These are phyloP conservation scores for Cutaneotrichosporon mucoides DNA, from an alignment of 1,284 basidiomycete genomes.

Conservation along the genomic window DNA sequence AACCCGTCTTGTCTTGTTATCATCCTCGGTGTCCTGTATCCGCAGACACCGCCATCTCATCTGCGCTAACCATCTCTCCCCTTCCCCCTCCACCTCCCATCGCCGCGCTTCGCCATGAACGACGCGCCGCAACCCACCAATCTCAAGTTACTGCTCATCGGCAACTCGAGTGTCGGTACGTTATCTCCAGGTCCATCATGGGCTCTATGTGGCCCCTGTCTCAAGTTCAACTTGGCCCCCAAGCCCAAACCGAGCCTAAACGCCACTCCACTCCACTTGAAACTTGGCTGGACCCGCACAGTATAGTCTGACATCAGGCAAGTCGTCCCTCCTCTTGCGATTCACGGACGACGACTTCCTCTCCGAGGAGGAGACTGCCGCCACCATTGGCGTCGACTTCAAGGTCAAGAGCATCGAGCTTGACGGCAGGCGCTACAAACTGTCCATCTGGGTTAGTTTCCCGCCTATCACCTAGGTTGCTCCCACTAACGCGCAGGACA, in stretches of 20 bases:
- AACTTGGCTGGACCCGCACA: no score
- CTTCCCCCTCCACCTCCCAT: not conserved
- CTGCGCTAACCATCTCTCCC: not conserved
- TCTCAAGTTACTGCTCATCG: slow-evolving; percentile 56
- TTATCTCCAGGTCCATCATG: slow-evolving; percentile 30
- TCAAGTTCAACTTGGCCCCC: not conserved
- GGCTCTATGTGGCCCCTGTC: no score
- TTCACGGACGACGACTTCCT: slow-evolving; percentile 98
- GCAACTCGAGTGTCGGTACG: slow-evolving; percentile 89
- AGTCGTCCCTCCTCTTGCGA: slow-evolving; percentile 76
- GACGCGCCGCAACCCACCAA: slow-evolving; percentile 26
- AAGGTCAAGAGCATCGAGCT: slow-evolving; percentile 54
- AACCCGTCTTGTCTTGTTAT: no score
- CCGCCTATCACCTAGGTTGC: not conserved
- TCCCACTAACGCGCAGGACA: slow-evolving; percentile 59
- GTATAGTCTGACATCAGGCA: slow-evolving; percentile 32
- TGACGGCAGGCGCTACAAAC: slow-evolving; percentile 53
- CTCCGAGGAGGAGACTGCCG: slow-evolving; percentile 86
- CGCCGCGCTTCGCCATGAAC: not conserved
- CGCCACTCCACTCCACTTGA: no score
- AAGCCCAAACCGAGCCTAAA: not conserved
- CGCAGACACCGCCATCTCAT: no score
- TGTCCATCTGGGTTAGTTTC: slow-evolving; percentile 54
- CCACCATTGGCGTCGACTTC: slow-evolving; percentile 69
- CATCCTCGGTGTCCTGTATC: no score